A percentile compares a stretch with the other conserved stretches of the same genome.
phyloP scores from a whole-genome alignment of 306 rosid species.

The Crataegus laevigata region DNA sequence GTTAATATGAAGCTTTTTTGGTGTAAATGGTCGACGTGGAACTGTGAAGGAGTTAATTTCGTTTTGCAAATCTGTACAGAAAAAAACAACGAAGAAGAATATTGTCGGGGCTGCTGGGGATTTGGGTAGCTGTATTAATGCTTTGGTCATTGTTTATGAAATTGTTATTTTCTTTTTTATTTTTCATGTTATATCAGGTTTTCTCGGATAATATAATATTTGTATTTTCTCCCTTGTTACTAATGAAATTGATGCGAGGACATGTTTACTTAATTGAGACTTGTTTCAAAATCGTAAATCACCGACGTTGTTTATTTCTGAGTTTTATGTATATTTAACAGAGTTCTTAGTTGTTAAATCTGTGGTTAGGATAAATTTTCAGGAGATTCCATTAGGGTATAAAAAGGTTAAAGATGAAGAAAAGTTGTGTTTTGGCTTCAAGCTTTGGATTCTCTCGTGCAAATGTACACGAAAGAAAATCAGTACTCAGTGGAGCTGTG shows the following conservation, averaged over 20 bases:
- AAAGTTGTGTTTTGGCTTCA: constrained; percentile 17
- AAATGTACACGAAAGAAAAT: no score
- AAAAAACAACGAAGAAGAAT: neutral
- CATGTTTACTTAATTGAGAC: neutral
- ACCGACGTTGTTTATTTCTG: no score
- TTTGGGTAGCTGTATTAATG: constrained; percentile 11
- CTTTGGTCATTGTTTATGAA: constrained; percentile 7
- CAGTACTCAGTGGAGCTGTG: no score
- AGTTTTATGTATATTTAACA: no score
- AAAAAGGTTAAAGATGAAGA: no score
- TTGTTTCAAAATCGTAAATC: neutral
- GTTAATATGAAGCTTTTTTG: neutral
- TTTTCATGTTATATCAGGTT: neutral
- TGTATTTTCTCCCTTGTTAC: neutral
- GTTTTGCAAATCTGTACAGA: constrained; percentile 12
- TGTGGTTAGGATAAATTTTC: no score
- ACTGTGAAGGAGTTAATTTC: neutral
- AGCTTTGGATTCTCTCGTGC: neutral
- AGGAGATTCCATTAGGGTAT: no score
- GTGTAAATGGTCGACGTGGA: constrained; percentile 19
- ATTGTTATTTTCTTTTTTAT: neutral
- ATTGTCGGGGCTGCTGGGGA: constrained; percentile 22
- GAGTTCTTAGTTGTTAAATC: no score
- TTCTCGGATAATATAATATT: constrained; percentile 1
- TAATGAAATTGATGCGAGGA: neutral